A percentile compares a stretch with the other conserved stretches of the same genome.
Evolutionary conservation across 106 monocot genomes (phyloP).

Genomic region (Apostasia shenzhenica): DNA sequence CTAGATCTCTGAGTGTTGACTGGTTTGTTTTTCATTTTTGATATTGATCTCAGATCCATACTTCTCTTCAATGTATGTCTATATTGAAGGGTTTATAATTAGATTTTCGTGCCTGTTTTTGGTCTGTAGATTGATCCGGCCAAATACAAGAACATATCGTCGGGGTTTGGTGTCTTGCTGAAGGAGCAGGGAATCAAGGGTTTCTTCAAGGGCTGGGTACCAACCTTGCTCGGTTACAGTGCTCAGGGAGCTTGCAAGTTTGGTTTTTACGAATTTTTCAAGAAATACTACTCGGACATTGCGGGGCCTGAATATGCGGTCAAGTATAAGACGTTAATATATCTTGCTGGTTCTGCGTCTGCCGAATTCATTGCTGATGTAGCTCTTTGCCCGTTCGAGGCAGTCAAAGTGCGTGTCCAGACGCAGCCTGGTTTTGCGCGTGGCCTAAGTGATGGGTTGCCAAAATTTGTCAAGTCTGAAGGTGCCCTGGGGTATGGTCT

Average conservation of each 20-base stretch:
- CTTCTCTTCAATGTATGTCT: background rate
- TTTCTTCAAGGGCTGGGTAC: constrained; percentile 72
- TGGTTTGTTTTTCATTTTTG: background rate
- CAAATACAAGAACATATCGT: constrained; percentile 60
- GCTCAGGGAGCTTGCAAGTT: constrained; percentile 80
- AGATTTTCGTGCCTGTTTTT: too few relatives aligned
- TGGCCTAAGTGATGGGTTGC: constrained; percentile 41
- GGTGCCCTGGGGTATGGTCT: constrained; percentile 30
- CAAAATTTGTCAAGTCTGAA: constrained; percentile 40
- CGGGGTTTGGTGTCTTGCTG: constrained; percentile 55
- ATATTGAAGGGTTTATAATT: too few relatives aligned
- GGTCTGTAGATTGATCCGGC: constrained; percentile 44
- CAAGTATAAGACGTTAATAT: constrained; percentile 66
- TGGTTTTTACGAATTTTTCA: constrained; percentile 74
- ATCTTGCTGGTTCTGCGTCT: constrained; percentile 66
- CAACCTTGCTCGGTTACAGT: constrained; percentile 61
- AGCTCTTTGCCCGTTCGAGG: constrained; percentile 63
- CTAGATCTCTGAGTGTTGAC: background rate
- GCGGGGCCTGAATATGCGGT: constrained; percentile 61
- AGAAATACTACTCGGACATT: constrained; percentile 64
- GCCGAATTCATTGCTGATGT: constrained; percentile 68
- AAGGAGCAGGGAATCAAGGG: constrained; percentile 60
- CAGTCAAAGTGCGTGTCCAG: constrained; percentile 52
- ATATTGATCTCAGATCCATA: background rate
- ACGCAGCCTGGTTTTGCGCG: constrained; percentile 47